Base-by-base conservation (phyloP, 2,329 filamentous ascomycete species). In the Exophiala sp. region DNA sequence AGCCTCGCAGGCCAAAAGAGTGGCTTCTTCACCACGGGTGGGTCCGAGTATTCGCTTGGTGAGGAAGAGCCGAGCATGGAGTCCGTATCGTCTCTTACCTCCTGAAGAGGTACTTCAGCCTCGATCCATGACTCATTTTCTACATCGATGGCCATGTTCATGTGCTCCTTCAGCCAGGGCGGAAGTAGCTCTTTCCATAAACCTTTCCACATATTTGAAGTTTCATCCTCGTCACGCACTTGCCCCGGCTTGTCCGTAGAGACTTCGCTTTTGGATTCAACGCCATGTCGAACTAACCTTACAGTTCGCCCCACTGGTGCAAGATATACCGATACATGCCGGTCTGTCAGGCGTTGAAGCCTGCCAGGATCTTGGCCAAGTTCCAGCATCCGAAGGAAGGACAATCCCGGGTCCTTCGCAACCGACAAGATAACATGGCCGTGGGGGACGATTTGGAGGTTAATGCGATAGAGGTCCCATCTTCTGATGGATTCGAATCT, bases 1-100 rank as follows among this genome's bases (percentile, higher is more conserved):
- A 69, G 68, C 18, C 63, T 60, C 23, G 69, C 66, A 16, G 71
- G 71, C 71, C 71, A 74, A 43, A 71, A 60, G 45, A 73, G 66
- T 19, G 68, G 66, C 56, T 68, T 70, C 52, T 69, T 61, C 21
- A 65, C 62, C 50, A 66, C 58, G 60, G 60, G 45, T 48, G 54
- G 50, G 63, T 62, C 40, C 63, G 61, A 47, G 50, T 60, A 35
- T 10, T 13, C 63, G 56, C 29, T 63, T 58, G 55, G 58, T 21
- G 18, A 37, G 7, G 52, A 16, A 35, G 21, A 13, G 18, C 27
- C 39, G 29, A 13, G 32, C 29, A 14, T 39, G 11, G 37, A 24
- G n/a, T 27, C 39, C 7, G 45, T 34, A 4, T 8, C n/a, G 24
- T 9, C 18, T 16, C 50, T 48, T 16, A 37, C 29, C 16, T 54